These are phyloP conservation scores for Fomitopsis pulvina DNA, from an alignment of 768 basidiomycete genomes.

Conservation along the genomic window DNA sequence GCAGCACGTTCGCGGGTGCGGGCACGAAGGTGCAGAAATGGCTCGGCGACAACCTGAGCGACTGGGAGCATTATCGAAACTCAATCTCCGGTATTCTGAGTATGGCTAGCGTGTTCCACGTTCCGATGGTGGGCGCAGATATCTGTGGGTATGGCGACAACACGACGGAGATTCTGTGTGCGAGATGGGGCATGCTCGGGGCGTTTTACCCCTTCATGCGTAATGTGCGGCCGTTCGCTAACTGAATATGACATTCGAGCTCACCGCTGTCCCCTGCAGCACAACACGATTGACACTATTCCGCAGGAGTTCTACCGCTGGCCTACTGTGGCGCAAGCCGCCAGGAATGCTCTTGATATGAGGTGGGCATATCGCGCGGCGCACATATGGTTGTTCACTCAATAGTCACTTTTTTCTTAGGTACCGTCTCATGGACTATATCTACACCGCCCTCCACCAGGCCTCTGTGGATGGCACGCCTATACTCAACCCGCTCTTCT, in stretches of 20 bases:
- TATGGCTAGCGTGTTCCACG: conserved; percentile 57
- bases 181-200: conserved; percentile 71
- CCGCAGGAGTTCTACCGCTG: conserved; percentile 68
- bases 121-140: conserved; percentile 76
- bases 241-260: background rate
- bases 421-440: conserved; percentile 63
- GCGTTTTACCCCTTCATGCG: conserved; percentile 80
- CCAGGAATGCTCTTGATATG: conserved; percentile 52
- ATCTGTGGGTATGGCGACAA: conserved; percentile 62
- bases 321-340: conserved; percentile 49
- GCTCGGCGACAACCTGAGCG: conserved; percentile 61
- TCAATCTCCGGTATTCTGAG: conserved; percentile 62
- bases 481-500: conserved; percentile 58
- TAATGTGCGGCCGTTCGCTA: conserved; percentile 48
- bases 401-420: conserved; percentile 28
- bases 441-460: conserved; percentile 65
- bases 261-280: conserved; percentile 26
- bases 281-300: conserved; percentile 44
- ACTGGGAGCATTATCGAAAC: conserved; percentile 51
- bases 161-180: conserved; percentile 63
- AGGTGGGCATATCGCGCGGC: conserved; percentile 32
- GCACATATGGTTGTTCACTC: background rate
- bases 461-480: conserved; percentile 55
- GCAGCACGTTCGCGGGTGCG: conserved; percentile 68
- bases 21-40: conserved; percentile 66